phyloP scores from a whole-genome alignment of 1,139 yeast genomes.

The Suhomyces guaymorum region DNA sequence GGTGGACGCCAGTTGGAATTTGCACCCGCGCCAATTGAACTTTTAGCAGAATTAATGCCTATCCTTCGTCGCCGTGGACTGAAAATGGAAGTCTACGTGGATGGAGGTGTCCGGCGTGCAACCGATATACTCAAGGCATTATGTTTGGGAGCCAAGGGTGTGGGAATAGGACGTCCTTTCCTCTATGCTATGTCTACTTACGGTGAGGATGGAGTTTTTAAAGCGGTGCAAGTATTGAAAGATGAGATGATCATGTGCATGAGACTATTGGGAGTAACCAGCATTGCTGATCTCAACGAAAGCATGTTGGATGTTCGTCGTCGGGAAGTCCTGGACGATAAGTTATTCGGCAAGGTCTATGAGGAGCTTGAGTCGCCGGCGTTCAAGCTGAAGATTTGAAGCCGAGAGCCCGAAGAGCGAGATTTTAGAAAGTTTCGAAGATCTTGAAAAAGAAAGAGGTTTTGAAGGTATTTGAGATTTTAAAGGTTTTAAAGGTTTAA shows the following conservation, averaged over 20 bases:
- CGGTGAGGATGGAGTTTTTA: constrained; percentile 76
- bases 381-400: constrained; percentile 25
- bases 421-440: no score
- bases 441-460: no score
- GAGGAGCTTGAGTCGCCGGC: constrained; percentile 39
- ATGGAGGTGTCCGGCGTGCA: constrained; percentile 73
- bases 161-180: constrained; percentile 74
- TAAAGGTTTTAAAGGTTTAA: no score
- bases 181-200: constrained; percentile 70
- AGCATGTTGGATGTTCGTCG: constrained; percentile 33
- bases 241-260: constrained; percentile 85
- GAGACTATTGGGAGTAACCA: constrained; percentile 80
- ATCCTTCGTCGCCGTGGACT: constrained; percentile 47
- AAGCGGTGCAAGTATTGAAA: constrained; percentile 74
- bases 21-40: constrained; percentile 67
- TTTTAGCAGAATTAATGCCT: constrained; percentile 64
- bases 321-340: constrained; percentile 36
- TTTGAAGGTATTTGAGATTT: no score
- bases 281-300: constrained; percentile 62
- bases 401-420: no score
- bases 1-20: constrained; percentile 77
- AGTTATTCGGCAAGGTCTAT: constrained; percentile 38
- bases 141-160: constrained; percentile 71
- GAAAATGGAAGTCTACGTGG: constrained; percentile 54
- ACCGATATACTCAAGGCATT: constrained; percentile 67